Conservation (phyloP, 169 alveolate genomes). For the Cryptosporidium sp. region DNA sequence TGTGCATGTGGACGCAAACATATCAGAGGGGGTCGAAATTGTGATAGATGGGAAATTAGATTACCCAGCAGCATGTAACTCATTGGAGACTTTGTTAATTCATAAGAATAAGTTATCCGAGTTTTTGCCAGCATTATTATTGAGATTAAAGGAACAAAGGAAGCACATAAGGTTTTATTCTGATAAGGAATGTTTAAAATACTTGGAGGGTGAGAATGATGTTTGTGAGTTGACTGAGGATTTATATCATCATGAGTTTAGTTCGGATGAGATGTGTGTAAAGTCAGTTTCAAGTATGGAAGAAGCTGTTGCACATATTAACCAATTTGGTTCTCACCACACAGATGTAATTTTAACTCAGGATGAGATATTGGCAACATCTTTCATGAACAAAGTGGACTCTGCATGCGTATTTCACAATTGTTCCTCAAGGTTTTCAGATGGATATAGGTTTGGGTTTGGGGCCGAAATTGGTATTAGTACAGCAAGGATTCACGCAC, state of each 20-base stretch:
- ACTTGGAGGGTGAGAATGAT: background rate
- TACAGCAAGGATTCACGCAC: conserved; percentile 82
- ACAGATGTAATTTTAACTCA: conserved; percentile 82
- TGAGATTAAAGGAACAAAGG: conserved; percentile 39
- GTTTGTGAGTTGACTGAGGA: conserved; percentile 36
- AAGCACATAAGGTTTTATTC: conserved; percentile 44
- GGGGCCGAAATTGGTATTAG: conserved; percentile 86
- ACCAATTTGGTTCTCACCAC: conserved; percentile 83
- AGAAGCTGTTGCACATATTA: conserved; percentile 81
- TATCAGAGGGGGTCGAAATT: conserved; percentile 75
- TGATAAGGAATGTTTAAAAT: conserved; percentile 22
- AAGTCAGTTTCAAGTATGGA: conserved; percentile 66
- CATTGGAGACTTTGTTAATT: conserved; percentile 80
- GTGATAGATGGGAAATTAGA: conserved; percentile 81
- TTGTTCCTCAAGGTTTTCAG: conserved; percentile 84
- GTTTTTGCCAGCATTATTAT: conserved; percentile 68
- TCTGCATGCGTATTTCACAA: conserved; percentile 82
- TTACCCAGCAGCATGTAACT: conserved; percentile 83
- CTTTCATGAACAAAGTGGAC: conserved; percentile 77
- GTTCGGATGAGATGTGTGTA: conserved; percentile 76
- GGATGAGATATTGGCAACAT: conserved; percentile 44
- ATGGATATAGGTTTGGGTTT: conserved; percentile 84
- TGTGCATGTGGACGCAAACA: conserved; percentile 76
- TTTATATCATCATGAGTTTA: conserved; percentile 79
- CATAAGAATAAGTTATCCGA: conserved; percentile 57